These are phyloP conservation scores for Backusella psychrophila DNA, from an alignment of 192 early-diverging fungal genomes.

Conservation along the genomic window DNA sequence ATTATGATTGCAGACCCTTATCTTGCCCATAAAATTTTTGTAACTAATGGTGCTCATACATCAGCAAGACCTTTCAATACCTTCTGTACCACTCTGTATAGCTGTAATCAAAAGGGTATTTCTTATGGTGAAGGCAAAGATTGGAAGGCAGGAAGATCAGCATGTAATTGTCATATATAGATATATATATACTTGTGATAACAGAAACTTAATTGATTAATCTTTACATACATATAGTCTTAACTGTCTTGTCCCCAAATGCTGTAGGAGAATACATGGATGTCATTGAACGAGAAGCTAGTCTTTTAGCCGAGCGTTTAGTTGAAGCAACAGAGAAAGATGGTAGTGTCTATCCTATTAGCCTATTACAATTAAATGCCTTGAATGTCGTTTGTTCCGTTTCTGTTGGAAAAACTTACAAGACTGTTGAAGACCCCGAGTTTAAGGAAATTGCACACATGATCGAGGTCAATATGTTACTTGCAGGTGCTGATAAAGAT, in stretches of 20 bases:
- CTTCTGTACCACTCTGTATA: neutral
- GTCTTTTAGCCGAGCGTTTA: neutral
- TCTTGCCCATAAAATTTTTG: conserved; percentile 5
- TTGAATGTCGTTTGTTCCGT: conserved; percentile 2
- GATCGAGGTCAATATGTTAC: neutral
- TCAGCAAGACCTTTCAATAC: neutral
- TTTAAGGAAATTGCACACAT: neutral
- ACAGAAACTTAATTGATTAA: neutral
- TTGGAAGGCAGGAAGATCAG: neutral
- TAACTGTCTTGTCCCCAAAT: neutral
- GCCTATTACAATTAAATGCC: neutral
- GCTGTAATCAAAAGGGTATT: conserved; percentile 10
- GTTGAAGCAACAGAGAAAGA: neutral
- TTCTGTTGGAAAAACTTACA: conserved; percentile 1
- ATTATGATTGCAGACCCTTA: neutral
- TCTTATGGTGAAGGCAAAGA: neutral
- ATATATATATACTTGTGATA: neutral
- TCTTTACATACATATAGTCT: neutral
- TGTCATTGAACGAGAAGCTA: neutral
- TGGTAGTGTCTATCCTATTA: neutral
- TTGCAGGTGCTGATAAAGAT: conserved; percentile 10
- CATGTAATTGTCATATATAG: neutral
- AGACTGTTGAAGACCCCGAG: neutral
- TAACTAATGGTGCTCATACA: neutral
- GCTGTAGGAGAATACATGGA: neutral